Percentiles rank a stretch among this genome's conserved stretches.
Evolutionary conservation across 148 eudicot species (phyloP).

Genomic region (Chenopodium formosanum): DNA sequence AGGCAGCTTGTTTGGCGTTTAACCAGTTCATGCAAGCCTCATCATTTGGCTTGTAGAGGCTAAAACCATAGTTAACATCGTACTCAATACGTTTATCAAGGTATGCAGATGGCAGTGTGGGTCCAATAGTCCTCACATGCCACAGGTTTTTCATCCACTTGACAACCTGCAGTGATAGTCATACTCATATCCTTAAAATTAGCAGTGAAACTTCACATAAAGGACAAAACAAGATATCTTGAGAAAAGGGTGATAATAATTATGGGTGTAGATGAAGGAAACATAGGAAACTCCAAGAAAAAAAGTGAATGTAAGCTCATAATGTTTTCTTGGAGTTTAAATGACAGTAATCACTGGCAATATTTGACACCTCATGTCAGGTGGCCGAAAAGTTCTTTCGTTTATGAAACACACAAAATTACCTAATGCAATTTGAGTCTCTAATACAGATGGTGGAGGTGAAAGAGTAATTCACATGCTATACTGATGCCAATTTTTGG

Average conservation of each 20-base stretch:
- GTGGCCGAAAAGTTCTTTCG: too few species aligned
- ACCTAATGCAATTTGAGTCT: too few species aligned
- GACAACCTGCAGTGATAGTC: constrained; percentile 11
- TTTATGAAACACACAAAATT: too few species aligned
- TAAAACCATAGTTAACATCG: constrained; percentile 29
- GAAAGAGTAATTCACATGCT: background rate
- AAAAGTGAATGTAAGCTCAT: background rate
- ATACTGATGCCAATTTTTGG: too few species aligned
- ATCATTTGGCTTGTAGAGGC: constrained; percentile 12
- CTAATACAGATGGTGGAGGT: background rate
- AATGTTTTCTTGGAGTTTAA: too few species aligned
- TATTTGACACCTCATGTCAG: too few species aligned
- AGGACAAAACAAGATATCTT: background rate
- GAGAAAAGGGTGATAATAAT: background rate
- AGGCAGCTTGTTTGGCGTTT: constrained; percentile 15
- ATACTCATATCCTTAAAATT: background rate
- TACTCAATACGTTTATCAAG: constrained; percentile 24
- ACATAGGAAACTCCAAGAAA: background rate
- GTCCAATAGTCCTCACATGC: constrained; percentile 27
- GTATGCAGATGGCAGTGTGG: constrained; percentile 24
- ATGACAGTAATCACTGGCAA: too few species aligned
- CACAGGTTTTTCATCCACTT: constrained; percentile 27
- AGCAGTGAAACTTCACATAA: constrained; percentile 1
- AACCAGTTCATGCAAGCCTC: constrained; percentile 25
- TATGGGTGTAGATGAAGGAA: background rate